Evolutionary conservation across 257 asterid genomes (phyloP).

Genomic region (Datura wrightii): DNA sequence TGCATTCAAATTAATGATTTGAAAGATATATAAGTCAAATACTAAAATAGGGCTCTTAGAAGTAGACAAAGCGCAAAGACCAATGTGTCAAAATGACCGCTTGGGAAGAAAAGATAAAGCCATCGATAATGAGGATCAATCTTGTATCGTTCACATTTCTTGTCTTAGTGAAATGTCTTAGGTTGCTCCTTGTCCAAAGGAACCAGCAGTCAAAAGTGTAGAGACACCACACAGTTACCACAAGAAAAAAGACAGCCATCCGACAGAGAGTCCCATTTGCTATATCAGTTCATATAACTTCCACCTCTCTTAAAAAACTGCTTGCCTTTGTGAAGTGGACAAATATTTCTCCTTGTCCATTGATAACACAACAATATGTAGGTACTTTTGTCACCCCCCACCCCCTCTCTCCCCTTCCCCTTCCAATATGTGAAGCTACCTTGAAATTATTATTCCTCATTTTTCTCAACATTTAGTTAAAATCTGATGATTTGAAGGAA

Average conservation of each 20-base stretch:
- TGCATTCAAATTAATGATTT: not conserved
- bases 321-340: not conserved
- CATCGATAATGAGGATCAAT: not conserved
- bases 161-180: not conserved
- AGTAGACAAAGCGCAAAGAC: conserved; percentile 23
- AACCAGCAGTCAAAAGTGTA: conserved; percentile 2
- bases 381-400: not conserved
- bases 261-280: not conserved
- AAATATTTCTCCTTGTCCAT: conserved; percentile 14
- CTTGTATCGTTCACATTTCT: not conserved
- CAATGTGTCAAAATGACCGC: not conserved
- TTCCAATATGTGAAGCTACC: conserved; percentile 5
- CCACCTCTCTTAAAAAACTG: conserved; percentile 3
- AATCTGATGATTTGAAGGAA: not conserved
- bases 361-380: conserved; percentile 5
- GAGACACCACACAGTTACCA: conserved; percentile 18
- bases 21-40: not conserved
- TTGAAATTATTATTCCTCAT: not conserved
- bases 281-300: not conserved
- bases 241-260: conserved; percentile 20
- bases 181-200: conserved; percentile 17
- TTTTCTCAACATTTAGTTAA: conserved; percentile 2
- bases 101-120: not conserved
- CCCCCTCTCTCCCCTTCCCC: not conserved
- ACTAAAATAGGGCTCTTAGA: not conserved